Base-by-base conservation (phyloP, 148 eudicot genomes). In the Limonium bicolor region DNA sequence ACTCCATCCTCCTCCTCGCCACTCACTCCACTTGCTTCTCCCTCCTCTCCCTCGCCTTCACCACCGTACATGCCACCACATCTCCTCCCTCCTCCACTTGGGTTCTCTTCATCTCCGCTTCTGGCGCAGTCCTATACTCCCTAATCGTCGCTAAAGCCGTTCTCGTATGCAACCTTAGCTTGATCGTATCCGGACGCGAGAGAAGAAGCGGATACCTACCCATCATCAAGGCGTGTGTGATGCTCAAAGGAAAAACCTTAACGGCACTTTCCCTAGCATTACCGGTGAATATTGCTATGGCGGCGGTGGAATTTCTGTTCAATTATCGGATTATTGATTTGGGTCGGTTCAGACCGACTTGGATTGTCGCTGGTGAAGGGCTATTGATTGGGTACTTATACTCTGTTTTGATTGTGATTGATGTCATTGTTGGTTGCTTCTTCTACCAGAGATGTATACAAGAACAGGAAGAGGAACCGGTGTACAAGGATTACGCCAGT, bases 231-330 rank as follows among this genome's bases (percentile, higher is more conserved):
- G 76, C 87, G 0, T 68, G 67, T 48, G 44, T 64, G 7, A 4
- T 68, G 31, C 68, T 80, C 20, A 64, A 51, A 24, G 86, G 92
- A 19, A 72, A 68, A 41, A 64, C 71, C 4, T 53, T 76, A 16
- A 75, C 71, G 0, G 97, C 86, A 0, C 41, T 88, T 18, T 73
- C 79, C 1, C 54, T 88, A 13, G 73, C 92, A 0, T 44, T 80
- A 53, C 75, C 77, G 9, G 41, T 59, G 27, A 84, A 73, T 40
- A 6, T 84, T 20, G 82, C 73, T 2, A 17, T 80, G 27, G 92
- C 87, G 4, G 74, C 66, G 1, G 48, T 75, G 2, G 97, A 88
- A 23, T 82, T 73, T 7, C 38, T 88, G 34, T 88, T 88, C 48
- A 79, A 70, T n/a, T 77, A 60, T 64, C 62, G 92, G 31, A 70